Base-by-base conservation (phyloP, 805 yeast species). In the Candida saitoana region DNA sequence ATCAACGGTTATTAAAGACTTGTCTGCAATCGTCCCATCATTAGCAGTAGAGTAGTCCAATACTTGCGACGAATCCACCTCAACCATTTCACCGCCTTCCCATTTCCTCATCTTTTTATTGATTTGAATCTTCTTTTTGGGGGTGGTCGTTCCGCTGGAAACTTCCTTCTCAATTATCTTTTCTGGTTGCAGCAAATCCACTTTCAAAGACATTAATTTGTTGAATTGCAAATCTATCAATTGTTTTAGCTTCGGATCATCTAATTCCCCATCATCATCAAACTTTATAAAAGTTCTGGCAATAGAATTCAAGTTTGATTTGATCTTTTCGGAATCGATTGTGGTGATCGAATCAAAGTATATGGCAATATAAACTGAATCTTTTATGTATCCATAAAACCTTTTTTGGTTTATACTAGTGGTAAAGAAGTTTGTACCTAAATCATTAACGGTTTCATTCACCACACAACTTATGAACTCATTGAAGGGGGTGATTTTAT, bases 71-170 rank as follows among this genome's bases (percentile, higher is more conserved):
- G 51, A 54, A 9, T 40, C 50, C n/a, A 42, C 47, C 4, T 67
- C 72, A 6, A 64, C 63, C 47, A 63, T 44, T 39, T 61, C 67
- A 16, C 64, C 71, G 41, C 64, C 64, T 20, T 65, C 62, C 75
- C 75, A 69, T 46, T 64, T 67, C 44, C 75, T 55, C 74, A 68
- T 66, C 44, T 62, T 64, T 50, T 69, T 69, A 41, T 48, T 41
- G 31, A 32, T 11, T 24, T 32, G n/a, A 32, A 18, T 41, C 41
- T 42, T 44, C 12, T 35, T 44, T 32, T 36, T 36, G 9, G 11
- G 19, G 15, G 20, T 34, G 8, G 44, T 48, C 17, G 55, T 42
- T n/a, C n/a, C n/a, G 18, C 34, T 44, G 9, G 48, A 40, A 15
- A 45, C 49, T 35, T 44, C 37, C 30, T 35, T 41, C 17, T 29